Conservation (phyloP, 2,329 filamentous ascomycete species). For the Phoma sp. region DNA sequence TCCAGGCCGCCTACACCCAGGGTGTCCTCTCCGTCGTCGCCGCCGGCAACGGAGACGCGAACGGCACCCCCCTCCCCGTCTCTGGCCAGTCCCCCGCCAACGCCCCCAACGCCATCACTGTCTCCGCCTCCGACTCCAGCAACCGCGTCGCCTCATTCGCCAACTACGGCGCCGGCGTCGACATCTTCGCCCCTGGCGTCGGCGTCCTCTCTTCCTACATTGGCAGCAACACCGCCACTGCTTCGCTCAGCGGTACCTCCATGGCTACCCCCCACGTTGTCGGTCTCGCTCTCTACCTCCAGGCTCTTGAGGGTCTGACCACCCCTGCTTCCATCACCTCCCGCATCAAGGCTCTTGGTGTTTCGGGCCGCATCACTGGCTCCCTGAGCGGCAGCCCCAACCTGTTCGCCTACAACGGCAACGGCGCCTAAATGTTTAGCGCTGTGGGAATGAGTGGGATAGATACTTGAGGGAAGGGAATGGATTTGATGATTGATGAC, state of each 20-base stretch:
- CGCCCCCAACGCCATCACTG: conserved; percentile 37
- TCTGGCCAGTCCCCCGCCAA: conserved; percentile 34
- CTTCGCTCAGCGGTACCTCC: conserved; percentile 63
- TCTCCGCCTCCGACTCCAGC: conserved; percentile 34
- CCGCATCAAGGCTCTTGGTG: conserved; percentile 26
- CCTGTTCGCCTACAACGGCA: conserved; percentile 29
- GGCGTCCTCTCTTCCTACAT: conserved; percentile 53
- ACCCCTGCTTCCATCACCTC: conserved; percentile 22
- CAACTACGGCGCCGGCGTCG: conserved; percentile 39
- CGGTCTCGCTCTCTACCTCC: conserved; percentile 71
- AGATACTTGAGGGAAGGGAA: no score
- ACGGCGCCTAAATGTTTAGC: conserved; percentile 19
- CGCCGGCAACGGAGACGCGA: conserved; percentile 37
- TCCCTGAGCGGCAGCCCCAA: conserved; percentile 25
- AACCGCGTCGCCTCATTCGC: conserved; percentile 34
- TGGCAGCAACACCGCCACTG: conserved; percentile 42
- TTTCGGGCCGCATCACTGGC: conserved; percentile 11
- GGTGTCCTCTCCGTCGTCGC: conserved; percentile 43
- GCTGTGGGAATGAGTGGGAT: neutral
- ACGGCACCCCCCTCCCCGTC: conserved; percentile 23
- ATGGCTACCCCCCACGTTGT: conserved; percentile 73
- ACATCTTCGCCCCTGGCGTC: conserved; percentile 43
- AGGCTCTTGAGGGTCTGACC: conserved; percentile 53
- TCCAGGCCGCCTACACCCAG: conserved; percentile 27
- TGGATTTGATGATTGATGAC: neutral